Percentiles rank a stretch among this genome's conserved stretches.
These are phyloP conservation scores for Lactuca saligna DNA, from an alignment of 129 eudicot genomes.

Conservation along the genomic window DNA sequence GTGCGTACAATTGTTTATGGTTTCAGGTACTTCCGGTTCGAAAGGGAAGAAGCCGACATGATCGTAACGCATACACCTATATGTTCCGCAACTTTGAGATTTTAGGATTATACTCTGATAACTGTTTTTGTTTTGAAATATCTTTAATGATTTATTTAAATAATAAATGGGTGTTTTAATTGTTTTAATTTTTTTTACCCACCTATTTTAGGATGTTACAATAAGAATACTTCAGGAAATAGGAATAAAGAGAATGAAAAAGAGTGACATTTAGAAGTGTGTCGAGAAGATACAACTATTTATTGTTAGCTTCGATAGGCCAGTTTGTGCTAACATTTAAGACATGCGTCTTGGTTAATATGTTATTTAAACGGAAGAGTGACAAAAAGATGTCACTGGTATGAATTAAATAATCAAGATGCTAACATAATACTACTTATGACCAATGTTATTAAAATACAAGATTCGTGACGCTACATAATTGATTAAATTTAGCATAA, in stretches of 20 bases:
- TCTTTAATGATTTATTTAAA: too few species aligned
- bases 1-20: too few species aligned
- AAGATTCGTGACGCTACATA: constrained; percentile 6
- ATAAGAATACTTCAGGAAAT: neutral
- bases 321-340: neutral
- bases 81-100: too few species aligned
- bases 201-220: too few species aligned
- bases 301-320: neutral
- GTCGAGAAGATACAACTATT: neutral
- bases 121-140: too few species aligned
- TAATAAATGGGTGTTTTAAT: too few species aligned
- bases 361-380: neutral
- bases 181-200: too few species aligned
- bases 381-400: constrained; percentile 6
- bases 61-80: too few species aligned
- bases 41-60: too few species aligned
- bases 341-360: neutral
- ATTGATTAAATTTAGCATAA: neutral
- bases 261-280: neutral
- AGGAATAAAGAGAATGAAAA: neutral
- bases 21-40: too few species aligned
- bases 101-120: too few species aligned
- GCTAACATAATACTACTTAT: constrained; percentile 10
- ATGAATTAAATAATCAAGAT: neutral
- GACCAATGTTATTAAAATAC: neutral